Evolutionary conservation across 768 basidiomycete genomes (phyloP).

Genomic region (Crucibulum laeve): DNA sequence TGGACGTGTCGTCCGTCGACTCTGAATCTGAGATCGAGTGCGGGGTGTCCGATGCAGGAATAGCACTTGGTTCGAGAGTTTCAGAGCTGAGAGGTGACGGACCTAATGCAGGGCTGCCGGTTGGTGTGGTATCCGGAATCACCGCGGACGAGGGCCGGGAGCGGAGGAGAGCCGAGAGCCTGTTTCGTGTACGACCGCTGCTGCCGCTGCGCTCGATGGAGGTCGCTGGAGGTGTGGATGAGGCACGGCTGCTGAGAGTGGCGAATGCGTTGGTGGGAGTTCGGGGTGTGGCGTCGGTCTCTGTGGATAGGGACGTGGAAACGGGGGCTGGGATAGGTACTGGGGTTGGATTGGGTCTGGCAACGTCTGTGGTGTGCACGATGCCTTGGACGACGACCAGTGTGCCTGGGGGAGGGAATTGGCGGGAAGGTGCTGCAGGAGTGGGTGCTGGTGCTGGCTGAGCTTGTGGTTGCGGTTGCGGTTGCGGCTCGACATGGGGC

Average conservation of each 20-base stretch:
- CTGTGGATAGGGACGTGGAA: slow-evolving; percentile 8
- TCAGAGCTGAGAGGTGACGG: slow-evolving; percentile 8
- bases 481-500: slow-evolving; percentile 10
- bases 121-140: neutral
- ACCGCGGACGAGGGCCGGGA: slow-evolving; percentile 26
- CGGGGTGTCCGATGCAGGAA: neutral
- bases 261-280: slow-evolving; percentile 18
- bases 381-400: slow-evolving; percentile 83
- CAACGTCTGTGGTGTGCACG: slow-evolving; percentile 71
- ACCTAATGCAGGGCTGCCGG: slow-evolving; percentile 5
- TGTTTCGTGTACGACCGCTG: slow-evolving; percentile 21
- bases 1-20: too few relatives aligned
- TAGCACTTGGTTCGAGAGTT: neutral
- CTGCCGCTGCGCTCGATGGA: slow-evolving; percentile 4
- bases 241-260: slow-evolving; percentile 12
- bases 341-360: slow-evolving; percentile 28
- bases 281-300: neutral
- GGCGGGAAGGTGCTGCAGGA: slow-evolving; percentile 26
- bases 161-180: slow-evolving; percentile 29
- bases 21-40: neutral
- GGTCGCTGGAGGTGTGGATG: slow-evolving; percentile 7
- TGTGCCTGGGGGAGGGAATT: slow-evolving; percentile 72
- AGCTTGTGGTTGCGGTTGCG: slow-evolving; percentile 3
- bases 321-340: slow-evolving; percentile 6
- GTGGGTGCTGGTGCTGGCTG: slow-evolving; percentile 8